Evolutionary conservation across 2,329 filamentous ascomycete species (phyloP), one percentile per base, ranked within the genome.

Genomic region (Teratosphaeria pseudoeucalypti): DNA sequence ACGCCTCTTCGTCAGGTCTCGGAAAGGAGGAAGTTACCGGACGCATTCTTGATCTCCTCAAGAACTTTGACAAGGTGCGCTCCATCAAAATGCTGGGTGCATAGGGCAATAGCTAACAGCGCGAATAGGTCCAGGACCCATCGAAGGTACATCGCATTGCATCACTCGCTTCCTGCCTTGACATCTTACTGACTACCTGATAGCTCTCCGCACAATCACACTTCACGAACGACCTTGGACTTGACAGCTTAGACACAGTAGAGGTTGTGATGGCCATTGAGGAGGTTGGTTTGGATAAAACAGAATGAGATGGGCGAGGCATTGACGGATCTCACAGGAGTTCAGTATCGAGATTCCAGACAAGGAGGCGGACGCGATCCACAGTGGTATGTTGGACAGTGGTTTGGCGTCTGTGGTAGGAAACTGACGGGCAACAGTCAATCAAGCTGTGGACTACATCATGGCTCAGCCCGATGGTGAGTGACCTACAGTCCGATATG

Each of bases 211-310:
- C 84, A 64, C 82, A 80, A 58, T 87, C 92, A 61, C 92, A 97
- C 84, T 99, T 99, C 79, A 84, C 90, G 74, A 97, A 96, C 77
- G 92, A 99, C 79, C 88, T 99, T 65, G 94, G 92, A 66, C 82
- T 99, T 71, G 94, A 99, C 81, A 95, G 89, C 79, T 84, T 99
- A 77, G 94, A 99, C 77, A 96, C 94, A 65, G 94, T 99, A 65
- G 94, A 99, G 83, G 94, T 99, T 67, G 94, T 99, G 71, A 99
- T 99, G 94, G 94, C 94, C 67, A 97, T 99, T 78, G 94, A 99
- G 84, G 94, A 99, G 86, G 88, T 91, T 60, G 29, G 70, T 67
- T 53, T 56, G 54, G 58, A 52, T 52, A 14, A 63, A n/a, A 49
- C 43, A 23, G 43, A 23, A 49, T 57, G 32, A 55, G 68, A 60